Evolutionary conservation across 805 yeast species (phyloP).

Genomic region (Yarrowia keelungensis): DNA sequence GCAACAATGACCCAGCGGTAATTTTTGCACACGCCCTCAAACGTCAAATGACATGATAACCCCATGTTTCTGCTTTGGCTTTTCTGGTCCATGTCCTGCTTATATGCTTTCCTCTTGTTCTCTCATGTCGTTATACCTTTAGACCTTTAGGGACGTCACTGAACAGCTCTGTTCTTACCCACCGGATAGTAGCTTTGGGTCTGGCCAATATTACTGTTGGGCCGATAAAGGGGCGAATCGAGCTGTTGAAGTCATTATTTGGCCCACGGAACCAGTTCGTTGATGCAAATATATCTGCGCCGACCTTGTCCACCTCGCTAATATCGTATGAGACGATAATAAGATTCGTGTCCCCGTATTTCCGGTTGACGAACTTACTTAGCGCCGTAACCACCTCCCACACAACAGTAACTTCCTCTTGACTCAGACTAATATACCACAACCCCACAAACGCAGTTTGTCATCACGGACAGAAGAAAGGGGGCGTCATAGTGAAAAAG

Average conservation of each 20-base stretch:
- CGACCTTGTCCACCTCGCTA: neutral
- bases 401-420: neutral
- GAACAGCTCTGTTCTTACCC: neutral
- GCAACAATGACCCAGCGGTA: neutral
- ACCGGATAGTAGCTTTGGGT: neutral
- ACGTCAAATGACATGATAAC: neutral
- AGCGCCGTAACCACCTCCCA: neutral
- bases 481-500: no score
- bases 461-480: neutral
- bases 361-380: neutral
- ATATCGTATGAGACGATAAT: neutral
- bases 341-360: conserved; percentile 1
- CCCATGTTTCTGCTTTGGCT: neutral
- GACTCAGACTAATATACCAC: neutral
- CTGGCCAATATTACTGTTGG: neutral
- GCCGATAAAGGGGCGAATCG: no score
- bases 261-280: neutral
- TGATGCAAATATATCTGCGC: no score
- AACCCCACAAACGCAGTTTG: conserved; percentile 12
- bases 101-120: no score
- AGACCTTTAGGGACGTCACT: neutral
- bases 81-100: neutral
- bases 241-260: neutral
- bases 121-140: no score
- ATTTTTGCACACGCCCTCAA: neutral